phyloP scores from a whole-genome alignment of 2,329 filamentous ascomycete species.

The Talaromyces verruculosus region DNA sequence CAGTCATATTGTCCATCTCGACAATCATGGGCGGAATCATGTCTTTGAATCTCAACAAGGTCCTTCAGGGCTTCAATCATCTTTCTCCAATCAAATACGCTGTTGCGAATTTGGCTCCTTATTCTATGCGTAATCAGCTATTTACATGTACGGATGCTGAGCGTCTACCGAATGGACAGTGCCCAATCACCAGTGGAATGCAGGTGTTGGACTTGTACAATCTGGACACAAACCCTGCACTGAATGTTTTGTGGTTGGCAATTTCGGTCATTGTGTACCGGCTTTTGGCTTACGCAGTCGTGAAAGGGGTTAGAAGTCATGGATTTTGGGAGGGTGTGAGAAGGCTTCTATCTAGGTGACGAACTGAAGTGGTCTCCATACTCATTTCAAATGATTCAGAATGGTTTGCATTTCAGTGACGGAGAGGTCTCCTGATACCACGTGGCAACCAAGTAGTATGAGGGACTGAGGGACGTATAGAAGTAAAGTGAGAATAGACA shows the following conservation, averaged over 20 bases:
- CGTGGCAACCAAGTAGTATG: not conserved
- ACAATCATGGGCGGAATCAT: constrained; percentile 71
- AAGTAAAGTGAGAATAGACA: not conserved
- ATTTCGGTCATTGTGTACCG: constrained; percentile 66
- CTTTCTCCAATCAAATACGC: constrained; percentile 70
- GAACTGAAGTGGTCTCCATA: not conserved
- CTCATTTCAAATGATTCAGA: not conserved
- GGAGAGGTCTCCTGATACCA: not conserved
- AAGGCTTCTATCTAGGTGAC: not conserved
- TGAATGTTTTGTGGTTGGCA: constrained; percentile 64
- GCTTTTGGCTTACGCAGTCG: constrained; percentile 48
- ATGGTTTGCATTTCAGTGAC: not conserved
- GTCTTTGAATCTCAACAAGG: constrained; percentile 65
- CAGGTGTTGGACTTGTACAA: constrained; percentile 68
- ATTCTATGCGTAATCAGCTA: constrained; percentile 58
- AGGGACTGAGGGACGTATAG: not conserved
- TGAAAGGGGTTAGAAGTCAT: constrained; percentile 33
- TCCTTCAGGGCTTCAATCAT: constrained; percentile 69
- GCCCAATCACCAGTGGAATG: constrained; percentile 65
- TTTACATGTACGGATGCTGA: constrained; percentile 67
- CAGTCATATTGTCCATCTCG: constrained; percentile 67
- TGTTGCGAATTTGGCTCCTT: constrained; percentile 65
- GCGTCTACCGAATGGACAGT: constrained; percentile 59
- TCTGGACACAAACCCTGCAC: constrained; percentile 60
- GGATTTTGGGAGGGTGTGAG: constrained; percentile 14